Evolutionary conservation across 2,329 filamentous ascomycete genomes (phyloP), one percentile per base, ranked within the genome.

Genomic region (Colletotrichum tofieldiae): DNA sequence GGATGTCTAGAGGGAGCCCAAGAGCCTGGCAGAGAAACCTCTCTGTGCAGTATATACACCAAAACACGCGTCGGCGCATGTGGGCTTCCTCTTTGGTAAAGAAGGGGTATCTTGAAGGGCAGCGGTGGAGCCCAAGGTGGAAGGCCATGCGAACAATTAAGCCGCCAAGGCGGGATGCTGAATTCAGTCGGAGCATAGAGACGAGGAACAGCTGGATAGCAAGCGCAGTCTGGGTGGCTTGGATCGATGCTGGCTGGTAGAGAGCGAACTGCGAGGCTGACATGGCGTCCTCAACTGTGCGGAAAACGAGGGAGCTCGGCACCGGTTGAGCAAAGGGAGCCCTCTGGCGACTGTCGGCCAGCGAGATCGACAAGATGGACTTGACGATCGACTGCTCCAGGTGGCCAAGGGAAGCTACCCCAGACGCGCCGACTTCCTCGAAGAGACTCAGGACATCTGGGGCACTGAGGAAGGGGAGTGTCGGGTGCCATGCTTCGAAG

Each of bases 61-160:
- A 90, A 72, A 90, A 90, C 0, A 90, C 78, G 0, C 88, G 83
- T 18, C 86, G 84, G 1, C 89, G 83, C 41, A 88, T 82, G 2
- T 84, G 81, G 2, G 81, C 82, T 52, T 90, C 87, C 12, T 83
- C 78, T 1, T 77, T 67, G 0, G 81, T 84, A 74, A 90, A 89
- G 55, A 86, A 86, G 0, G 84, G 80, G 67, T 85, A 90, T 0
- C 88, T 83, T 6, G 82, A 81, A 1, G 88, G 88, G 65, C 89
- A 91, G 3, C 88, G 84, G 78, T 91, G 88, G n/a, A 91, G 82
- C 0, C 88, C 88, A 2, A 90, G 79, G 58, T 90, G 88, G 55
- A 87, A 88, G 0, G 87, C 86, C 76, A 89, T 88, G 5, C 88
- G 84, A 8, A 86, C 86, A 5, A 90, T 84, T 2, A 89, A 78